phyloP scores from a whole-genome alignment of 371 early-diverging fungal genomes.

The Globomyces sp. region DNA sequence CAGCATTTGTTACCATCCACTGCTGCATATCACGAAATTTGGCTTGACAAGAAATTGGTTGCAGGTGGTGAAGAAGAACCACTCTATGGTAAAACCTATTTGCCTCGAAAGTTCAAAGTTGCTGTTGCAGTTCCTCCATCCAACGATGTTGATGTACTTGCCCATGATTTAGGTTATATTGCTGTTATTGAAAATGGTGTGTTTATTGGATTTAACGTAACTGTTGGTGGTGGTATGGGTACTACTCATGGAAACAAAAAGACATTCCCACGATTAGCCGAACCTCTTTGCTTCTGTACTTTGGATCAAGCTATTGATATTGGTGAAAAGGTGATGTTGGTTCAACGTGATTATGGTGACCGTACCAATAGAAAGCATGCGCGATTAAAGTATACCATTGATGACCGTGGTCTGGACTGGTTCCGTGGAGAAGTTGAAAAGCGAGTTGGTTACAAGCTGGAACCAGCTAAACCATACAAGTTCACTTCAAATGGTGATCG shows the following conservation, averaged over 20 bases:
- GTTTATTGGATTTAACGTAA: slow-evolving; percentile 87
- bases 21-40: slow-evolving; percentile 92
- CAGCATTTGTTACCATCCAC: slow-evolving; percentile 80
- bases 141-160: slow-evolving; percentile 94
- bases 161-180: slow-evolving; percentile 90
- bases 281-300: slow-evolving; percentile 74
- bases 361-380: slow-evolving; percentile 96
- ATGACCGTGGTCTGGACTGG: slow-evolving; percentile 88
- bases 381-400: slow-evolving; percentile 94
- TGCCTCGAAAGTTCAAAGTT: slow-evolving; percentile 94
- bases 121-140: slow-evolving; percentile 91
- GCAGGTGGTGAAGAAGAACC: slow-evolving; percentile 84
- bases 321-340: slow-evolving; percentile 82
- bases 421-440: slow-evolving; percentile 81
- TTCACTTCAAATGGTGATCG: slow-evolving; percentile 88
- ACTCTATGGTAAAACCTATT: slow-evolving; percentile 84
- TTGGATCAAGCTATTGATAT: slow-evolving; percentile 74
- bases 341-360: slow-evolving; percentile 92
- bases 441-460: slow-evolving; percentile 70
- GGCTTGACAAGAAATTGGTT: slow-evolving; percentile 86
- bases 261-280: slow-evolving; percentile 87
- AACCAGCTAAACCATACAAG: slow-evolving; percentile 64
- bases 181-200: slow-evolving; percentile 76
- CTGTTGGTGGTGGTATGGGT: slow-evolving; percentile 96
- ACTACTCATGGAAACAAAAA: slow-evolving; percentile 95